Conservation (phyloP, 1,284 basidiomycete genomes). For the Rhodotorula sp. region DNA sequence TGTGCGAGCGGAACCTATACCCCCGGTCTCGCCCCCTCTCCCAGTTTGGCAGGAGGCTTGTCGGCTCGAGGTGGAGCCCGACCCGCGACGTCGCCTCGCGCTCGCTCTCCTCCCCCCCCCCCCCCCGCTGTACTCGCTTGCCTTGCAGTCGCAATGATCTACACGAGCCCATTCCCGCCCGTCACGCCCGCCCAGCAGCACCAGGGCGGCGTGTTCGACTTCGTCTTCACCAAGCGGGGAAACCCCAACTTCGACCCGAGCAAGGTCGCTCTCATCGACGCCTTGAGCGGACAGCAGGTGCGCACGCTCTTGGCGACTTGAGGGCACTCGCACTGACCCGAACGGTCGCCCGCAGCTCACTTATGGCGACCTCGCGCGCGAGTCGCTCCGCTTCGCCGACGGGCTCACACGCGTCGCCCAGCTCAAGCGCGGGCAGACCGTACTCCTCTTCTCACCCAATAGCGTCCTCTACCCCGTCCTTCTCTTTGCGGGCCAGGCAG, state of each 20-base stretch:
- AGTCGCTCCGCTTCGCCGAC: conserved; percentile 20
- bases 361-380: conserved; percentile 21
- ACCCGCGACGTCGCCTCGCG: neutral
- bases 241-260: neutral
- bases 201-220: conserved; percentile 30
- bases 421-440: conserved; percentile 21
- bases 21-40: too few relatives aligned
- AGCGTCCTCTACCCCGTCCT: conserved; percentile 30
- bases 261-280: conserved; percentile 35
- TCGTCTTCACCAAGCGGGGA: conserved; percentile 16
- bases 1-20: too few relatives aligned
- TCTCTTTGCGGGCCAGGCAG: conserved; percentile 33
- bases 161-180: conserved; percentile 26
- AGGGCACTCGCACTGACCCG: neutral
- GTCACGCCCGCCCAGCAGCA: conserved; percentile 5
- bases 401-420: conserved; percentile 19
- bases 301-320: neutral
- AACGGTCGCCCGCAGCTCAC: conserved; percentile 9
- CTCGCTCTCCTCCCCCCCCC: neutral
- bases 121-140: neutral
- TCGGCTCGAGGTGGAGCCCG: neutral
- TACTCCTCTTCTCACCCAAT: conserved; percentile 39
- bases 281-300: conserved; percentile 17
- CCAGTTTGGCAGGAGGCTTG: neutral
- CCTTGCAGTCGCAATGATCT: conserved; percentile 16